phyloP scores from a whole-genome alignment of 176 grass and related monocot genomes.

The Triticum aestivum region DNA sequence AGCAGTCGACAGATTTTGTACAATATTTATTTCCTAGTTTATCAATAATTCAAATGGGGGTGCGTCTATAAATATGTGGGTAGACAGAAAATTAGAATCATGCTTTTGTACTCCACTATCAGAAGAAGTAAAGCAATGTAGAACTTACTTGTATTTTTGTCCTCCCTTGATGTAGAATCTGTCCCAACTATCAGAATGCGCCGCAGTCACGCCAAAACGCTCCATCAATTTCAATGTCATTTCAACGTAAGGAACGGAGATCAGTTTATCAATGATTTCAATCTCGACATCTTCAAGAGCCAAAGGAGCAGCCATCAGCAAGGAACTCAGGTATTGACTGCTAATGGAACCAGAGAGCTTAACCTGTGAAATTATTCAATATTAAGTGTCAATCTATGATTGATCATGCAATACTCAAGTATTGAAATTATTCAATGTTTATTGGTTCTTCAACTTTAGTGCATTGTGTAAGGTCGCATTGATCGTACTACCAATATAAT shows the following conservation, averaged over 20 bases:
- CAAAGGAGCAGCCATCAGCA: conserved; percentile 96
- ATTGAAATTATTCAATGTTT: background rate
- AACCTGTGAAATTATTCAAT: conserved; percentile 47
- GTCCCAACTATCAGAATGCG: conserved; percentile 93
- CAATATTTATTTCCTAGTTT: background rate
- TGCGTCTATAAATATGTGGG: background rate
- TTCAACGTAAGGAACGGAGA: conserved; percentile 95
- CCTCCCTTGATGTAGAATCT: conserved; percentile 94
- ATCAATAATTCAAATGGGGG: background rate
- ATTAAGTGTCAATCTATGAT: background rate
- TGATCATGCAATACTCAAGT: background rate
- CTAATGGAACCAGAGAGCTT: conserved; percentile 96
- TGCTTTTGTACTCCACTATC: background rate
- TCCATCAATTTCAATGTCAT: conserved; percentile 99
- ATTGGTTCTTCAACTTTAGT: background rate
- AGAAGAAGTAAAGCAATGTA: background rate
- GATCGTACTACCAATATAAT: background rate
- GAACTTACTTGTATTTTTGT: conserved; percentile 80
- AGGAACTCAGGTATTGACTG: conserved; percentile 92
- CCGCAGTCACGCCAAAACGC: conserved; percentile 77
- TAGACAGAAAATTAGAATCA: background rate
- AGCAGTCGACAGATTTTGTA: background rate
- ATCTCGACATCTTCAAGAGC: conserved; percentile 94
- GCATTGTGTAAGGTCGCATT: background rate
- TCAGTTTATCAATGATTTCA: conserved; percentile 97